Percentiles rank a stretch among this genome's conserved stretches.
These are phyloP conservation scores for Pachyrhizus erosus DNA, from an alignment of 306 rosid genomes.

Conservation along the genomic window DNA sequence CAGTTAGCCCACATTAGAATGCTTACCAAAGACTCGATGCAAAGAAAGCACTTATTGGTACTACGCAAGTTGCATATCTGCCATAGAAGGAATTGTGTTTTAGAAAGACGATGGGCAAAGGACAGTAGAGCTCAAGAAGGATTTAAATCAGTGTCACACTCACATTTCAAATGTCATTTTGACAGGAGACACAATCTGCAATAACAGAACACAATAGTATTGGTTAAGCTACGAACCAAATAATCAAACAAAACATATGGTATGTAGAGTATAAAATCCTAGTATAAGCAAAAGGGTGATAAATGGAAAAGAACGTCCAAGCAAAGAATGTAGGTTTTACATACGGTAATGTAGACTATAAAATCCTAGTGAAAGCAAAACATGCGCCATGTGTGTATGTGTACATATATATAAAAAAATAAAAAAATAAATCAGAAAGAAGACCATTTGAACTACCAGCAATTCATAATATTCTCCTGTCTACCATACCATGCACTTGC, in stretches of 20 bases:
- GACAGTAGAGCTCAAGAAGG: background rate
- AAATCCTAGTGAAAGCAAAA: background rate
- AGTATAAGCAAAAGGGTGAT: background rate
- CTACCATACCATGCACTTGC: background rate
- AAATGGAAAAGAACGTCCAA: too few species aligned
- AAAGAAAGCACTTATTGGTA: slow-evolving; percentile 89
- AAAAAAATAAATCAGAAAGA: background rate
- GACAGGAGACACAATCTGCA: slow-evolving; percentile 88
- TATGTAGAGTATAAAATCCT: slow-evolving; percentile 2
- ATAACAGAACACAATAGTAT: slow-evolving; percentile 34
- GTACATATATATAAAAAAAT: background rate
- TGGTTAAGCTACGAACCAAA: slow-evolving; percentile 17
- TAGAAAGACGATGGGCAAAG: slow-evolving; percentile 5
- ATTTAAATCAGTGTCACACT: slow-evolving; percentile 41
- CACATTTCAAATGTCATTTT: slow-evolving; percentile 92
- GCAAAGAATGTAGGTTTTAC: too few species aligned
- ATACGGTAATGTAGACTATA: background rate
- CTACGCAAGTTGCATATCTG: slow-evolving; percentile 83
- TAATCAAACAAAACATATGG: background rate
- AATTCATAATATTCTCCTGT: slow-evolving; percentile 4
- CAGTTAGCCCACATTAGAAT: slow-evolving; percentile 13
- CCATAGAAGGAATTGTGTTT: slow-evolving; percentile 27
- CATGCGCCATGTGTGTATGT: too few species aligned
- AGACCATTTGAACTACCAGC: background rate
- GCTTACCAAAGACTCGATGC: slow-evolving; percentile 81